A percentile compares a stretch with the other conserved stretches of the same genome.
Conservation (phyloP, 208 protist genomes). For the Tritrichomonas foetus region DNA sequence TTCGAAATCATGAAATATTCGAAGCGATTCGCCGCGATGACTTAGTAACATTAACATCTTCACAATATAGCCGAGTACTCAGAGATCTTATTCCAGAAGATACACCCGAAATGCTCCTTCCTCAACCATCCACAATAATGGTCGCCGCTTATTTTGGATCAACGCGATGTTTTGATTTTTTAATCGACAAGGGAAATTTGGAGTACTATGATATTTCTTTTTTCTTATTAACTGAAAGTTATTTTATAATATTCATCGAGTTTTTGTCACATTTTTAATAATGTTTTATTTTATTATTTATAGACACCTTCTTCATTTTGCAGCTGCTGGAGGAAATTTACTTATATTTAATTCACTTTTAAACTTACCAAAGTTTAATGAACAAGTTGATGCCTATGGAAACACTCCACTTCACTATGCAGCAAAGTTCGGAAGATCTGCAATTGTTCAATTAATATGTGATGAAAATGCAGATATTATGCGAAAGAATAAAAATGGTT, state of each 20-base stretch:
- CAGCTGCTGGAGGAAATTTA: slow-evolving; percentile 34
- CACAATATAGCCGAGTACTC: too few relatives aligned
- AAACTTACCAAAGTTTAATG: neutral
- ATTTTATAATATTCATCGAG: too few relatives aligned
- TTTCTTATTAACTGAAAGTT: neutral
- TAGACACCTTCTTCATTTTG: slow-evolving; percentile 32
- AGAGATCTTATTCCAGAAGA: neutral
- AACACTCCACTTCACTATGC: neutral
- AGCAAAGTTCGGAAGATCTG: neutral
- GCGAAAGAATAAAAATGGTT: neutral
- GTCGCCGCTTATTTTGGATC: slow-evolving; percentile 7
- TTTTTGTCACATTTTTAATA: too few relatives aligned
- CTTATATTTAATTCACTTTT: neutral
- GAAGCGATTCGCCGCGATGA: neutral
- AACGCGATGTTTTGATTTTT: slow-evolving; percentile 6
- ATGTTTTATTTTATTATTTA: neutral
- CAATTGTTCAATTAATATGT: neutral
- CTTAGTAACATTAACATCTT: neutral
- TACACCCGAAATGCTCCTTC: neutral
- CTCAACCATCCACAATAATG: neutral
- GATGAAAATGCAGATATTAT: neutral
- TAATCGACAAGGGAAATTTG: neutral
- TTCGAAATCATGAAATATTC: neutral
- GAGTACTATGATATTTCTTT: neutral
- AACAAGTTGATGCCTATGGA: neutral